Evolutionary conservation across 306 rosid genomes (phyloP), one percentile per base, ranked within the genome.

Genomic region (Sophora flavescens): DNA sequence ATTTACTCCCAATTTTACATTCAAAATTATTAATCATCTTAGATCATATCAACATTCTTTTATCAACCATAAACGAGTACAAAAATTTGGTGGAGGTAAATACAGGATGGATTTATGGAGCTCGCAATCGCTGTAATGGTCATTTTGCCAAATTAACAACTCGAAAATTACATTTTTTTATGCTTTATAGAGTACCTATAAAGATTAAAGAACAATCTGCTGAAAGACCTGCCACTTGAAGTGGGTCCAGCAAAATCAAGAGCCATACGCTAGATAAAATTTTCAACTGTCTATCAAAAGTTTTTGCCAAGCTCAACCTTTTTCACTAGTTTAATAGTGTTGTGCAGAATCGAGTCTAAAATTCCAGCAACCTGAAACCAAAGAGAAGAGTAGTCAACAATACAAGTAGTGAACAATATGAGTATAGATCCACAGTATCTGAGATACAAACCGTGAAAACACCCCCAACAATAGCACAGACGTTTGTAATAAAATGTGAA

Each of bases 401-500:
- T 51, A 84, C n/a, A 67, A 56, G 32, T 44, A 36, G 75, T 50
- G 42, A 50, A 75, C 26, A 66, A n/a, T 62, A 76, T 59, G 65
- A 26, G 77, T 5, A 71, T 7, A 53, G 63, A 58, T 51, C 36
- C 64, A 60, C 17, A 45, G 59, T 64, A 58, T 51, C 42, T 50
- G 61, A 74, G 72, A 81, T 82, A 88, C 99, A 39, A 70, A 96
- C 99, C 97, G 99, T 96, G 90, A 96, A 96, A 86, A 96, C 78
- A 41, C 99, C 99, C 62, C 99, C 99, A 67, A 96, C 89, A 58
- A 96, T 96, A 35, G 99, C 99, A n/a, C 99, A 96, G 60, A 96
- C 90, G 56, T 92, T 96, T 17, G 99, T 96, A 70, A 96, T 78
- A 61, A 96, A 96, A 90, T 96, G 99, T 28, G 97, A 91, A 77